Evolutionary conservation across 768 basidiomycete genomes (phyloP), one percentile per base, ranked within the genome.

Genomic region (Rhizopogon roseolus): DNA sequence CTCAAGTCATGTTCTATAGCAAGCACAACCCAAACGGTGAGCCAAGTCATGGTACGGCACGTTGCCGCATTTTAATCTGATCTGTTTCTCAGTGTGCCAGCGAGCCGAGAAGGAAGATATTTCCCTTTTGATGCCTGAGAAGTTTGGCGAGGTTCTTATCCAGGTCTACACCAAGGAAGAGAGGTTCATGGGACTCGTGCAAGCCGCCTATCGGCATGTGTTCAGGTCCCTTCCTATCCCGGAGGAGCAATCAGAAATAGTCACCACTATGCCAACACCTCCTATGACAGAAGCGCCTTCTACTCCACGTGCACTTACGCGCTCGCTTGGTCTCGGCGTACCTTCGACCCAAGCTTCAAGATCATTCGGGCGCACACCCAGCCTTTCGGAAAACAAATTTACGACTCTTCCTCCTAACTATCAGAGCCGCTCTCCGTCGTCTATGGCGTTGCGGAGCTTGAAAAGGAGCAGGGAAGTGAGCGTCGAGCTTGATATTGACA

Each of bases 1-100:
- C 85, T 42, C 76, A 69, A 14, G 80, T 90, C 50, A 81, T 76
- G 63, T 93, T 92, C 62, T 92, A 90, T 61, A 81, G 83, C 0
- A 91, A 91, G 66, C 70, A 74, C 13, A 73, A 78, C 16, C 81
- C 80, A 0, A 67, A 84, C 53, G 60, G 88, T 90, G 61, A 54
- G 76, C 66, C 29, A 32, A 9, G 34, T 11, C n/a, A 1, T 1
- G 16, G 6, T 49, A 51, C 16, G 3, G 4, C 3, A 17, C 10
- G 45, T 6, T 11, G 25, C 16, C 13, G 10, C n/a, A 22, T 22
- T 22, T 22, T 22, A 4, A 10, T 52, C 27, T 52, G 22, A 52
- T 42, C 19, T 28, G 19, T 44, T 49, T 28, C 41, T 5, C 46
- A 89, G 82, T 62, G 25, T 72, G 77, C 48, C 57, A 64, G 51